Base-by-base conservation (phyloP, 2,329 filamentous ascomycete species). In the Fusarium phyllophilum region DNA sequence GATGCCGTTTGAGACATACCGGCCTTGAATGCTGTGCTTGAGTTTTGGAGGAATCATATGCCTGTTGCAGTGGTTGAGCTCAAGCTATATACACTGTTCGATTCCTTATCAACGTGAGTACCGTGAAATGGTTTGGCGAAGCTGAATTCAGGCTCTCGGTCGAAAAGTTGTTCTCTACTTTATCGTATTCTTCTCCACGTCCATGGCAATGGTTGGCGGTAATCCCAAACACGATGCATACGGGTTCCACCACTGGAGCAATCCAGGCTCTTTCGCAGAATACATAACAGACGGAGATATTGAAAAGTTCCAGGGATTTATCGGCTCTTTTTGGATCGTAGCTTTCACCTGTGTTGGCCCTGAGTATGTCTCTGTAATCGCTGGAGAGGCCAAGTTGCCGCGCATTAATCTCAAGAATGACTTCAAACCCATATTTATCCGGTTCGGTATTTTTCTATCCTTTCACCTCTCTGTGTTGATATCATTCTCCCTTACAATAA, bases 291-390 rank as follows among this genome's bases (percentile, higher is more conserved):
- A n/a, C 20, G 14, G 26, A 8, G 10, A 31, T 48, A 10, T n/a
- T 48, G 26, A 13, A 22, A 31, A 14, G 20, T 15, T 8, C 11
- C 4, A 48, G 26, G 26, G 13, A 29, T n/a, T 48, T 2, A 15
- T n/a, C 26, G 10, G 42, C 6, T 52, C 49, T 12, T 33, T 57
- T 11, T 62, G 26, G 63, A 45, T 54, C 8, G 62, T 55, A 2
- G 29, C 54, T 7, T 61, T 61, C 13, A 66, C 66, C 14, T 51
- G 34, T 13, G 44, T 68, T 9, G 54, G 54, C 4, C 54, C 62
- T 15, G 48, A 61, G 18, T 49, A 61, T 31, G 36, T 68, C 29
- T 69, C 66, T 7, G 60, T 66, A 42, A 54, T 68, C 17, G 41
- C 42, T 1, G 46, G 48, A n/a, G 62, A 55, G 24, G 36, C 65